Conservation (phyloP, 2,329 filamentous ascomycete genomes). For the Exophiala xenobiotica region DNA sequence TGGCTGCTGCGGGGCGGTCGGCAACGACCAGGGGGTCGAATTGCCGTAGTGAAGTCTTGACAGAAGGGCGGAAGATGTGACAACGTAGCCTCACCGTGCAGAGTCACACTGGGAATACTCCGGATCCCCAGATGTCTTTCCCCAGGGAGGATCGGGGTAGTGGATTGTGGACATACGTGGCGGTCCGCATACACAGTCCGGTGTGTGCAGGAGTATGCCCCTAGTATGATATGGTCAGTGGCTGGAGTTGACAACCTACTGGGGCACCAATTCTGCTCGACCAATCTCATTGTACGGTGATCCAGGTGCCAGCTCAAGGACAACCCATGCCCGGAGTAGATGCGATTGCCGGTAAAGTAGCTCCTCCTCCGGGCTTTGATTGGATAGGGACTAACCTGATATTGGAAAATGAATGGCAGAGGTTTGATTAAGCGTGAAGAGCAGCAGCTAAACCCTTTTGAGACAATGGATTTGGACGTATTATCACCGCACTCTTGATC, state of each 20-base stretch:
- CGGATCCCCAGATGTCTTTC: constrained; percentile 8
- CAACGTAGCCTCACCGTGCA: neutral
- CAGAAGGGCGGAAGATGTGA: neutral
- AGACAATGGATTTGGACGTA: constrained; percentile 21
- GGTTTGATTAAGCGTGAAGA: constrained; percentile 9
- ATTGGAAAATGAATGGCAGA: constrained; percentile 2
- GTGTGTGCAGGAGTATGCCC: neutral
- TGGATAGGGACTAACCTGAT: constrained; percentile 3
- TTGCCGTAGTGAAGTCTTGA: constrained; percentile 1
- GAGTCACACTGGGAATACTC: neutral
- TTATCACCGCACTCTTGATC: neutral
- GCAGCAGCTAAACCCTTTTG: constrained; percentile 9
- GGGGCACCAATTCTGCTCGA: too few relatives aligned
- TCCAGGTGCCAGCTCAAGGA: too few relatives aligned
- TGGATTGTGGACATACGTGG: neutral
- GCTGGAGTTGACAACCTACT: too few relatives aligned
- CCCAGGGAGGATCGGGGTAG: constrained; percentile 7
- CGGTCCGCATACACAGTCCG: too few relatives aligned
- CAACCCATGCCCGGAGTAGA: neutral
- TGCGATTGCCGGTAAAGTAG: neutral
- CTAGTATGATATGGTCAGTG: neutral
- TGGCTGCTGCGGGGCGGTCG: constrained; percentile 14
- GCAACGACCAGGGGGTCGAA: constrained; percentile 11
- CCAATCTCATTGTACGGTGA: too few relatives aligned
- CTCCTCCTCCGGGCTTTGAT: constrained; percentile 1